A percentile compares a stretch with the other conserved stretches of the same genome.
Conservation (phyloP, 495 filamentous ascomycete species). For the Aspergillus nidulans region DNA sequence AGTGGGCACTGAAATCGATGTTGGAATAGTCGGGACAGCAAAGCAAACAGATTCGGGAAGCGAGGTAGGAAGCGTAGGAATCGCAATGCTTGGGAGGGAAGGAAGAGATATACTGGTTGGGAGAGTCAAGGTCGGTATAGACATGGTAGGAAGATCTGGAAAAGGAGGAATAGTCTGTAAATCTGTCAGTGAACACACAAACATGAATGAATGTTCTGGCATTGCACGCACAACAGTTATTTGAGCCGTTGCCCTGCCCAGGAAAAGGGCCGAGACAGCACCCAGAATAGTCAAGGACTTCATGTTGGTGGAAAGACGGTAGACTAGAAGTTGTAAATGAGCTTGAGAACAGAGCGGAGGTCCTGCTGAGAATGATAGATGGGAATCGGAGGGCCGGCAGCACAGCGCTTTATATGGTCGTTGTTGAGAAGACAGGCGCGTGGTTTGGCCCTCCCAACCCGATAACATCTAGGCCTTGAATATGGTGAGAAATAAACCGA, state of each 20-base stretch:
- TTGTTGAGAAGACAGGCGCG: neutral
- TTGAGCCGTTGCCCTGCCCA: conserved; percentile 23
- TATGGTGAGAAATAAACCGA: neutral
- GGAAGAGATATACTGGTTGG: neutral
- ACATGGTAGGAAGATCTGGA: neutral
- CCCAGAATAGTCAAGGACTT: conserved; percentile 29
- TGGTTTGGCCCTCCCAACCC: neutral
- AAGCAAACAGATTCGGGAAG: neutral
- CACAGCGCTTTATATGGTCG: neutral
- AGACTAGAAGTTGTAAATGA: neutral
- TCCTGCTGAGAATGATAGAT: neutral
- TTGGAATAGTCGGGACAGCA: neutral
- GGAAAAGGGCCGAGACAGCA: conserved; percentile 21
- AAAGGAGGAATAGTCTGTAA: neutral
- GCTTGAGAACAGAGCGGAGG: neutral
- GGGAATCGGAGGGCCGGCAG: neutral
- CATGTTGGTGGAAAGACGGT: conserved; percentile 23
- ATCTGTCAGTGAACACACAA: neutral
- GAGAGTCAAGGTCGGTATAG: neutral
- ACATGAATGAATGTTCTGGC: neutral
- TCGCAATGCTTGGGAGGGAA: neutral
- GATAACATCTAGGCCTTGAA: neutral
- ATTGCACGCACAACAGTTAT: neutral
- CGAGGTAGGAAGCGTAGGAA: neutral
- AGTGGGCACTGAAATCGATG: neutral